Evolutionary conservation across 495 filamentous ascomycete genomes (phyloP).

Genomic region (Penicillium cinerascens): DNA sequence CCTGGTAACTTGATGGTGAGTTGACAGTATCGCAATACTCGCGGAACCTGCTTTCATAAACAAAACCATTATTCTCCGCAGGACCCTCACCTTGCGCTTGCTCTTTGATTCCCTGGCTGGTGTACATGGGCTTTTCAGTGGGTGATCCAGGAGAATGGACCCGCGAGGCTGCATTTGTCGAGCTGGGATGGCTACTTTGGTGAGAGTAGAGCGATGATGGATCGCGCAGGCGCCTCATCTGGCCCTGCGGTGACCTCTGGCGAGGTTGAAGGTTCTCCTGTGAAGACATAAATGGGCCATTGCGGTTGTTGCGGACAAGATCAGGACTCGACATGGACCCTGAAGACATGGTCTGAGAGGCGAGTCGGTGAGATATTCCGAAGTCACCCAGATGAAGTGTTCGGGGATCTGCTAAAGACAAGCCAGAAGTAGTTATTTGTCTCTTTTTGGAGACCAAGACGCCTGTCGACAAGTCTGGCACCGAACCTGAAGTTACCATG

Average conservation of each 20-base stretch:
- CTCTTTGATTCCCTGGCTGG: not conserved
- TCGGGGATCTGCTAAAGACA: slow-evolving; percentile 13
- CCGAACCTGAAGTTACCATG: slow-evolving; percentile 22
- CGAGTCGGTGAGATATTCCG: slow-evolving; percentile 32
- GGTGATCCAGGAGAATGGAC: not conserved
- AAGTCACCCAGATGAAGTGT: slow-evolving; percentile 34
- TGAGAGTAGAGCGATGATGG: slow-evolving; percentile 32
- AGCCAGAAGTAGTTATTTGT: slow-evolving; percentile 11
- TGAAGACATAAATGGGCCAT: slow-evolving; percentile 12
- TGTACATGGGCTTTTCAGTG: not conserved
- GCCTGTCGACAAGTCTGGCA: slow-evolving; percentile 12
- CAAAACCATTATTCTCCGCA: not conserved
- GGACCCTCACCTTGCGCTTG: not conserved
- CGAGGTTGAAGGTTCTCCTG: slow-evolving; percentile 10
- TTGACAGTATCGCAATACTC: slow-evolving; percentile 26
- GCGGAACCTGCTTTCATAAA: slow-evolving; percentile 25
- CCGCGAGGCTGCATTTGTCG: slow-evolving; percentile 8
- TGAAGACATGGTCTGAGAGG: slow-evolving; percentile 24
- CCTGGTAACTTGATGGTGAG: not conserved
- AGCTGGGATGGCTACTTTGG: slow-evolving; percentile 15
- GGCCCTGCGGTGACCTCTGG: slow-evolving; percentile 6
- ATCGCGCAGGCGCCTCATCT: slow-evolving; percentile 10
- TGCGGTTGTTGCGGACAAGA: slow-evolving; percentile 12
- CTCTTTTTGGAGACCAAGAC: slow-evolving; percentile 29
- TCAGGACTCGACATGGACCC: slow-evolving; percentile 18